Evolutionary conservation across 1,284 basidiomycete species (phyloP).

Genomic region (Xanthoconium separans): DNA sequence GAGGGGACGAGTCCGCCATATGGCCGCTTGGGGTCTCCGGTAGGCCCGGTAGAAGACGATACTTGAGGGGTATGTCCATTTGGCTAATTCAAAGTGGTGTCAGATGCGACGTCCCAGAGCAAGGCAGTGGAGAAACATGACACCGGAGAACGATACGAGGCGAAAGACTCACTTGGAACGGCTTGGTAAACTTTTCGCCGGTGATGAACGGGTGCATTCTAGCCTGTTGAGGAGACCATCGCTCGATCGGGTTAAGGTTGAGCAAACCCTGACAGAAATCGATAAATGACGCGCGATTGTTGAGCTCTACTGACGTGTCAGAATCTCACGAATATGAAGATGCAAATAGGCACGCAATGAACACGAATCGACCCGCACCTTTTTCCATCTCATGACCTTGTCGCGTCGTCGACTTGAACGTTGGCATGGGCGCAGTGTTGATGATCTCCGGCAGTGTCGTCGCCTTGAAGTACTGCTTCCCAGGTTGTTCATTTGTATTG

Average conservation of each 20-base stretch:
- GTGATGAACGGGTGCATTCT: slow-evolving; percentile 97
- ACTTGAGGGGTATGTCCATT: slow-evolving; percentile 41
- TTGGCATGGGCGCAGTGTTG: slow-evolving; percentile 89
- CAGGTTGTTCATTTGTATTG: slow-evolving; percentile 93
- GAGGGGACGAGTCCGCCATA: slow-evolving; percentile 91
- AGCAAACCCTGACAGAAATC: slow-evolving; percentile 96
- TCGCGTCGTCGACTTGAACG: slow-evolving; percentile 69
- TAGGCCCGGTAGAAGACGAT: slow-evolving; percentile 34
- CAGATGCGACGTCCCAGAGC: slow-evolving; percentile 11
- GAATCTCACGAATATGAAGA: slow-evolving; percentile 12
- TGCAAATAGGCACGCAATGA: not conserved
- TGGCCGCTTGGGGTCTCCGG: slow-evolving; percentile 77
- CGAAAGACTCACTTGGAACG: slow-evolving; percentile 70
- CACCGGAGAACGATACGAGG: not conserved
- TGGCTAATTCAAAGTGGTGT: slow-evolving; percentile 40
- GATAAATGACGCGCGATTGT: slow-evolving; percentile 92
- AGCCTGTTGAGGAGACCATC: slow-evolving; percentile 98
- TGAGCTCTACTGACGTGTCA: slow-evolving; percentile 68
- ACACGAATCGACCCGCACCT: slow-evolving; percentile 47
- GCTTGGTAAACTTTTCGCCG: slow-evolving; percentile 90
- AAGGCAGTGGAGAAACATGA: not conserved
- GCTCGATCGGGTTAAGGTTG: slow-evolving; percentile 90
- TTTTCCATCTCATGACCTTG: slow-evolving; percentile 90
- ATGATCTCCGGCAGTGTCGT: slow-evolving; percentile 94
- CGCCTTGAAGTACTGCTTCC: slow-evolving; percentile 98